phyloP scores from a whole-genome alignment of 2,329 filamentous ascomycete species.

The Cladosporium cucumerinum region DNA sequence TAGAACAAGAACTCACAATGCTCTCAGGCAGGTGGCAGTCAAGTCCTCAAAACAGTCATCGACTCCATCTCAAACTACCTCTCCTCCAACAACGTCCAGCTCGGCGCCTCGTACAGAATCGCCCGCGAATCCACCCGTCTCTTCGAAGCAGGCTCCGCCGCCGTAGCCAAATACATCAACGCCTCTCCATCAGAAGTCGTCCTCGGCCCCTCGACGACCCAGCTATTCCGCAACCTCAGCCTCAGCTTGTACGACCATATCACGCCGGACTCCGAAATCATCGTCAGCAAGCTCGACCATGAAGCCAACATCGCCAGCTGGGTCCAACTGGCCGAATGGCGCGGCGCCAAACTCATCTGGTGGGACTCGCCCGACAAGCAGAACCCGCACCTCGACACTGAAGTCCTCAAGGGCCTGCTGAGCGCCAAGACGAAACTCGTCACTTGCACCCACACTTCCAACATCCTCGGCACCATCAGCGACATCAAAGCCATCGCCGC shows the following conservation, averaged over 20 bases:
- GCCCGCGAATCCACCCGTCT: constrained; percentile 57
- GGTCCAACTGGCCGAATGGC: constrained; percentile 63
- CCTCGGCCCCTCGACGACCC: constrained; percentile 70
- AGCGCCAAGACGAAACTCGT: constrained; percentile 65
- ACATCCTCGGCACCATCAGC: constrained; percentile 69
- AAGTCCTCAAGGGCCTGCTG: constrained; percentile 58
- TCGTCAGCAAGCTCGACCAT: constrained; percentile 71
- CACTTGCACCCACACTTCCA: constrained; percentile 69
- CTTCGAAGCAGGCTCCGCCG: constrained; percentile 59
- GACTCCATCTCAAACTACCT: constrained; percentile 66
- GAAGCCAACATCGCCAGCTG: constrained; percentile 75
- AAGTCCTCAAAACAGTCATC: constrained; percentile 64
- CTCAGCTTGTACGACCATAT: constrained; percentile 56
- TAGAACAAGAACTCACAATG: neutral
- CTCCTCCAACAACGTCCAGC: constrained; percentile 67
- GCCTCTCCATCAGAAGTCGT: constrained; percentile 65
- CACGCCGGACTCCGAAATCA: constrained; percentile 54
- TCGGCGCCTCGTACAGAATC: constrained; percentile 66
- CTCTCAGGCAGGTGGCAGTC: constrained; percentile 61
- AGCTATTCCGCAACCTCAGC: constrained; percentile 69
- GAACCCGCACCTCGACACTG: constrained; percentile 58
- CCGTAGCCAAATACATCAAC: constrained; percentile 69
- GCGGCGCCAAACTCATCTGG: constrained; percentile 65
- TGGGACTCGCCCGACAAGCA: constrained; percentile 50
- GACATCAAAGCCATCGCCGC: constrained; percentile 57